Conservation (phyloP, 495 filamentous ascomycete species). For the Trichoderma reesei region DNA sequence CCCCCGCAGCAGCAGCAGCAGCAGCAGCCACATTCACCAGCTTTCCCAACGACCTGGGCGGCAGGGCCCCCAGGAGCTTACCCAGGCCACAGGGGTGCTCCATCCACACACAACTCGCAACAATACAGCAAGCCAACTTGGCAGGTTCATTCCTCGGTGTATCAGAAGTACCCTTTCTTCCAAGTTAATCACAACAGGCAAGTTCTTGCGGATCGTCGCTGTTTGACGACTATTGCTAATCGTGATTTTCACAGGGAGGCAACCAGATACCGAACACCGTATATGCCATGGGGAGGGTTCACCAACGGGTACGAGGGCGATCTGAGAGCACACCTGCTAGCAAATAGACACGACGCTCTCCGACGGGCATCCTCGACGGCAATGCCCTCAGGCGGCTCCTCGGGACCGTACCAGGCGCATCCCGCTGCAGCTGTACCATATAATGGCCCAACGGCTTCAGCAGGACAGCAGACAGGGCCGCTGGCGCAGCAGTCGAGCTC, state of each 20-base stretch:
- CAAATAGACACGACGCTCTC: not conserved
- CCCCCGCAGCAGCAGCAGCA: no score
- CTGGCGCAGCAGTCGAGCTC: not conserved
- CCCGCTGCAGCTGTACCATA: not conserved
- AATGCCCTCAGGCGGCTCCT: not conserved
- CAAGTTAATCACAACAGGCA: slow-evolving; percentile 40
- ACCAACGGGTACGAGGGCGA: slow-evolving; percentile 48
- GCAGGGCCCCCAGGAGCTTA: not conserved
- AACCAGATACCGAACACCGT: slow-evolving; percentile 41
- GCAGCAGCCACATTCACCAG: not conserved
- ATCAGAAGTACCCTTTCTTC: slow-evolving; percentile 44
- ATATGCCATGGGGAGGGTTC: slow-evolving; percentile 41
- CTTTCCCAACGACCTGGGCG: not conserved
- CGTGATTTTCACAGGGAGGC: slow-evolving; percentile 25
- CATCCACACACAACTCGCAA: slow-evolving; percentile 14
- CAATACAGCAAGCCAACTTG: slow-evolving; percentile 11
- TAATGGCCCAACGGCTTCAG: not conserved
- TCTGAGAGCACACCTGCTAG: slow-evolving; percentile 33
- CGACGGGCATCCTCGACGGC: not conserved
- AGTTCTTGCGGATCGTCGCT: slow-evolving; percentile 16
- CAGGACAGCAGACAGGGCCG: not conserved
- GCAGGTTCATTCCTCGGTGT: slow-evolving; percentile 10
- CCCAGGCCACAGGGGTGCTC: not conserved
- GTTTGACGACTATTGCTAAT: slow-evolving; percentile 11
- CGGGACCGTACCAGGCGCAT: not conserved